Evolutionary conservation across 106 monocot genomes (phyloP).

Genomic region (Allium cepa): DNA sequence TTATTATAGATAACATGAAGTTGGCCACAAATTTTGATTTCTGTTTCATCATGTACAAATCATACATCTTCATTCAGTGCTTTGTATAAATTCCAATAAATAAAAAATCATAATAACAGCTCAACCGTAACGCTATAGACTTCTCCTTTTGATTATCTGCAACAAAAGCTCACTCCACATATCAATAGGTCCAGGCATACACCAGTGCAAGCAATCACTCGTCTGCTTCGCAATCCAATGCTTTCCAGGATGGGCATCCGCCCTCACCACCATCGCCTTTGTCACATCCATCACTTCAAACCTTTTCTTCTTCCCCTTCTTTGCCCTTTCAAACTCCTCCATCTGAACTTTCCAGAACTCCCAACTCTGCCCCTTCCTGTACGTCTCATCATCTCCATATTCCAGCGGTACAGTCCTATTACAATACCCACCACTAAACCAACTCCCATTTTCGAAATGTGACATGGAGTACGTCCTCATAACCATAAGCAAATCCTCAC

Average conservation of each 20-base stretch:
- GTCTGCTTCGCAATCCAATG: slow-evolving; percentile 30
- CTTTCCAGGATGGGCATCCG: slow-evolving; percentile 54
- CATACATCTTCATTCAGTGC: too few relatives aligned
- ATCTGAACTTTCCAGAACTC: background rate
- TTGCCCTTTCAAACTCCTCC: background rate
- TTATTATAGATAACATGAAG: too few relatives aligned
- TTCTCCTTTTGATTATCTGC: slow-evolving; percentile 8
- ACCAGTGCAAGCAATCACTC: slow-evolving; percentile 73
- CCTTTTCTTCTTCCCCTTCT: background rate
- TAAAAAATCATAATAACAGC: background rate
- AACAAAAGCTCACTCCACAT: slow-evolving; percentile 65
- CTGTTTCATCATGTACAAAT: too few relatives aligned
- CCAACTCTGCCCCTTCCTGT: background rate
- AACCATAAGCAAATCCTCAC: background rate
- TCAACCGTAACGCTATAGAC: background rate
- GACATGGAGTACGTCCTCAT: slow-evolving; percentile 3
- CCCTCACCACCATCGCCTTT: slow-evolving; percentile 56
- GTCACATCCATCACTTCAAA: slow-evolving; percentile 45
- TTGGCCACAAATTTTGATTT: too few relatives aligned
- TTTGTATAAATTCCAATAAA: background rate
- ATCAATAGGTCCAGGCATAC: slow-evolving; percentile 74
- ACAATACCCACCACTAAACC: slow-evolving; percentile 1
- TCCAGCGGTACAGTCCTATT: slow-evolving; percentile 12
- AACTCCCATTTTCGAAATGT: background rate
- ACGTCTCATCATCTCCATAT: background rate